A percentile compares a stretch with the other conserved stretches of the same genome.
Evolutionary conservation across 192 early-diverging fungal species (phyloP).

Genomic region (Spizellomyces punctatus): DNA sequence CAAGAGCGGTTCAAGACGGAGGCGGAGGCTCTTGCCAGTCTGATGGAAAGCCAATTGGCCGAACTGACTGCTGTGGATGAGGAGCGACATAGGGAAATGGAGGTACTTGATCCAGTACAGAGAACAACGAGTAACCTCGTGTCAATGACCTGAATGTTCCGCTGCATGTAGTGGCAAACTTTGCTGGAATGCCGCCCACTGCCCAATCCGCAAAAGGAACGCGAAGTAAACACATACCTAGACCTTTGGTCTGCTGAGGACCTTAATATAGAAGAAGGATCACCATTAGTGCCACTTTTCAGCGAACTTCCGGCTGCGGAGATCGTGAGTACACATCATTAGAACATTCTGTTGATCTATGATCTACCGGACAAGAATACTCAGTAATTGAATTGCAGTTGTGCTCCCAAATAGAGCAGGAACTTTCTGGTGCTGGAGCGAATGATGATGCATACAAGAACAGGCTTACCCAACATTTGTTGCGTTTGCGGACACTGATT

Average conservation of each 20-base stretch:
- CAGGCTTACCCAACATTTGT: slow-evolving; percentile 21
- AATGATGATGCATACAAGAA: neutral
- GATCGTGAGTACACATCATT: slow-evolving; percentile 19
- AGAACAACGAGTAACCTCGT: neutral
- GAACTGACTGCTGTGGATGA: slow-evolving; percentile 4
- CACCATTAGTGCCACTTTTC: slow-evolving; percentile 37
- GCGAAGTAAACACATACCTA: slow-evolving; percentile 53
- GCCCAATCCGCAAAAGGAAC: slow-evolving; percentile 49
- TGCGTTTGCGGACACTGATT: slow-evolving; percentile 36
- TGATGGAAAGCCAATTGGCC: slow-evolving; percentile 16
- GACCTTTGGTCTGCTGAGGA: slow-evolving; percentile 43
- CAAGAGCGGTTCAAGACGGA: slow-evolving; percentile 42
- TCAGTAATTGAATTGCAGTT: slow-evolving; percentile 12
- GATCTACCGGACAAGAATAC: neutral
- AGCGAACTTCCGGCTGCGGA: slow-evolving; percentile 42
- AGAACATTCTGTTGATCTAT: neutral
- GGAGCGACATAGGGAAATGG: slow-evolving; percentile 5
- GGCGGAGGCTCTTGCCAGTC: slow-evolving; percentile 18
- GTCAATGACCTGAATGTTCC: neutral
- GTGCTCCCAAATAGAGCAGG: slow-evolving; percentile 19
- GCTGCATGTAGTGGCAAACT: slow-evolving; percentile 42
- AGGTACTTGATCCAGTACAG: slow-evolving; percentile 21
- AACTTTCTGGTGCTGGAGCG: neutral
- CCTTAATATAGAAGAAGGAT: slow-evolving; percentile 36
- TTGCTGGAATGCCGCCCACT: slow-evolving; percentile 52